Conservation (phyloP, 768 basidiomycete genomes). For the Suillus cothurnatus region DNA sequence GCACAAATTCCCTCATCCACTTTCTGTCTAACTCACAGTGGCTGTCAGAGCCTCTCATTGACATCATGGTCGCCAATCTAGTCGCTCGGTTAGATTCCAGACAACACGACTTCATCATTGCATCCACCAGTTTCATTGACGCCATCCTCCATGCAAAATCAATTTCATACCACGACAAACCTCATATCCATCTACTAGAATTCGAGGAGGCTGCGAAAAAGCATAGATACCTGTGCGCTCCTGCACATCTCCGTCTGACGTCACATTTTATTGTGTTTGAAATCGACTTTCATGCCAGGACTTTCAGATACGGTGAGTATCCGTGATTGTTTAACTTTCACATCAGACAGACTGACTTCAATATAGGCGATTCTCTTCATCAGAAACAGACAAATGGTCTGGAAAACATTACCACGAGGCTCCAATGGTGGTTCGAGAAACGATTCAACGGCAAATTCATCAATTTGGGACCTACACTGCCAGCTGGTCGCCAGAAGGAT, state of each 20-base stretch:
- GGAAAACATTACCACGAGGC: neutral
- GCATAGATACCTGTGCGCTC: neutral
- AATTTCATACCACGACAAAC: neutral
- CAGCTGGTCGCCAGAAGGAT: neutral
- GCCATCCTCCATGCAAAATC: neutral
- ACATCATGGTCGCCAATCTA: neutral
- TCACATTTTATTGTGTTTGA: neutral
- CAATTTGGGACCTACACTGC: neutral
- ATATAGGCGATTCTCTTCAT: neutral
- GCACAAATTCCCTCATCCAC: neutral
- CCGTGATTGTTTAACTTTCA: neutral
- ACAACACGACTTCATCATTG: neutral
- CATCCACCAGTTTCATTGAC: neutral
- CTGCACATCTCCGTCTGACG: neutral
- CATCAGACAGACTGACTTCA: neutral
- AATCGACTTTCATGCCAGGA: neutral
- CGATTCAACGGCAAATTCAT: neutral
- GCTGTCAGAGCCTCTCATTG: neutral
- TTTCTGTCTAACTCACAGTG: neutral
- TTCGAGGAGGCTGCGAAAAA: neutral
- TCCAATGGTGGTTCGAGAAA: neutral
- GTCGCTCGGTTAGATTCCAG: neutral
- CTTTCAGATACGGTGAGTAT: neutral
- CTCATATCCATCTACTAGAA: neutral
- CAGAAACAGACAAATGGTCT: neutral